phyloP scores from a whole-genome alignment of 345 rosid genomes.

The Pseudoturritis turrita region DNA sequence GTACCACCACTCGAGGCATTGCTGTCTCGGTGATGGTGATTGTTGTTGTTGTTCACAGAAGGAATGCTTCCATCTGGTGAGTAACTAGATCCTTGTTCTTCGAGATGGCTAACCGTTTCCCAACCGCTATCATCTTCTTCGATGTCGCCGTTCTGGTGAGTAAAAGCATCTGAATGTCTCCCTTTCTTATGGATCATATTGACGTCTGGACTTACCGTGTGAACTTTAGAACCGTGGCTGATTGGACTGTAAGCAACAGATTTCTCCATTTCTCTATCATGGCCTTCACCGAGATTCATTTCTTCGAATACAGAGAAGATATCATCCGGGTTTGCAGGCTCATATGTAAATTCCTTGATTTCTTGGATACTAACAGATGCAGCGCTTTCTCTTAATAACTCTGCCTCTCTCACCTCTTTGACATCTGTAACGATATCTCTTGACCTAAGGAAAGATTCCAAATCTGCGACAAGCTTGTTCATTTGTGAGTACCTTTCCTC shows the following conservation, averaged over 20 bases:
- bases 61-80: slow-evolving; percentile 67
- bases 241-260: slow-evolving; percentile 37
- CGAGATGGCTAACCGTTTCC: slow-evolving; percentile 94
- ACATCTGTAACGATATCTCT: slow-evolving; percentile 35
- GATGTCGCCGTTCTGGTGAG: slow-evolving; percentile 42
- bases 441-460: slow-evolving; percentile 52
- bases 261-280: slow-evolving; percentile 37
- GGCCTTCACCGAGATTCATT: slow-evolving; percentile 41
- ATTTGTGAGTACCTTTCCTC: slow-evolving; percentile 44
- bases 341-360: slow-evolving; percentile 61
- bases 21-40: slow-evolving; percentile 37
- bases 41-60: slow-evolving; percentile 52
- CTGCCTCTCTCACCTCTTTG: slow-evolving; percentile 37
- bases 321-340: slow-evolving; percentile 66
- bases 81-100: slow-evolving; percentile 87
- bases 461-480: slow-evolving; percentile 56
- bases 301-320: slow-evolving; percentile 68
- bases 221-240: slow-evolving; percentile 49
- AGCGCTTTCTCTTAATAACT: slow-evolving; percentile 48
- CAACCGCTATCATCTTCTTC: slow-evolving; percentile 96
- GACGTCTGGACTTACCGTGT: slow-evolving; percentile 41
- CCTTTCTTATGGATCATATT: slow-evolving; percentile 31
- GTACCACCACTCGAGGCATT: slow-evolving; percentile 59
- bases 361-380: slow-evolving; percentile 57
- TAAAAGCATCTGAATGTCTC: slow-evolving; percentile 38